These are phyloP conservation scores for Cyclostephanos invisitatus DNA, from an alignment of 108 stramenopile species.

Conservation along the genomic window DNA sequence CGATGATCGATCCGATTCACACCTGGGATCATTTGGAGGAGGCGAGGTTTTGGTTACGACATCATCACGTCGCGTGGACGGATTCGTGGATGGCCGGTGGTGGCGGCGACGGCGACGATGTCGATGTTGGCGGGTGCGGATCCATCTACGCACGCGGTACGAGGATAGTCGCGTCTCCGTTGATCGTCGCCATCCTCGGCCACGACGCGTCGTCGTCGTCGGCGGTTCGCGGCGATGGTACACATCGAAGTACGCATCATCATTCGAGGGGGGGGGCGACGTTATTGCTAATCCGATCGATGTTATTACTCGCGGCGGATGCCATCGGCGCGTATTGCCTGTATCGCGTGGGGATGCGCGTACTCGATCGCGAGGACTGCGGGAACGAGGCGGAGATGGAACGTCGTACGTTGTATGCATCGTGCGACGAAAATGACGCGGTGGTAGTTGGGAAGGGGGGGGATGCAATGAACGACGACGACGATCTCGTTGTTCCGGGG, in stretches of 20 bases:
- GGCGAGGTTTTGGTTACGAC: constrained; percentile 25
- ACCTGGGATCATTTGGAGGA: constrained; percentile 44
- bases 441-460: background rate
- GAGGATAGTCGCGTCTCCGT: constrained; percentile 24
- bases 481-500: constrained; percentile 27
- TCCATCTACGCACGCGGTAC: constrained; percentile 30
- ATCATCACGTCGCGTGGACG: background rate
- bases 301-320: constrained; percentile 29
- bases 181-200: constrained; percentile 38
- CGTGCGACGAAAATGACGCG: background rate
- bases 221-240: too few species aligned
- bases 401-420: constrained; percentile 18
- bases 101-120: background rate
- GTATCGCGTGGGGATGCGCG: constrained; percentile 17
- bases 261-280: too few species aligned
- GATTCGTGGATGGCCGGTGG: background rate
- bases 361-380: constrained; percentile 19
- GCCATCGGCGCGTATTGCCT: constrained; percentile 33
- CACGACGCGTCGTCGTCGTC: too few species aligned
- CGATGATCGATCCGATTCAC: constrained; percentile 31
- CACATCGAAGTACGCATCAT: too few species aligned
- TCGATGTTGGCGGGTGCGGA: background rate
- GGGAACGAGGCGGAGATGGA: constrained; percentile 42
- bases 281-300: constrained; percentile 5
- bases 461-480: background rate